phyloP scores from a whole-genome alignment of 352 stramenopile genomes.

The Lagenidium giganteum region DNA sequence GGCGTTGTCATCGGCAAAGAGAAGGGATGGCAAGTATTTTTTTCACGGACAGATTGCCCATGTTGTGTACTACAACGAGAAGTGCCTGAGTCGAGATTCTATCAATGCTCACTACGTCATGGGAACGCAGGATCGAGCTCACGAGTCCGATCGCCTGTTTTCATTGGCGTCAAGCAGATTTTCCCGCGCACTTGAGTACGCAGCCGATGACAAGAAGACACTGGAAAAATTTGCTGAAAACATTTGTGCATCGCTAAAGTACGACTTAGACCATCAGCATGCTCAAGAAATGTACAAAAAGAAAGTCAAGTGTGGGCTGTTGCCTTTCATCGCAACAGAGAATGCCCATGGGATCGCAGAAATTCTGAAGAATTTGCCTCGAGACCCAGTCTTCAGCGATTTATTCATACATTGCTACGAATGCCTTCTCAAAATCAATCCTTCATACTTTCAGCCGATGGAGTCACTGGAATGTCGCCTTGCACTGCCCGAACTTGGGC shows the following conservation, averaged over 20 bases:
- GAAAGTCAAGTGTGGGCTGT: constrained; percentile 60
- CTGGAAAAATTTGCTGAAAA: constrained; percentile 76
- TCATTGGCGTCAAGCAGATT: constrained; percentile 66
- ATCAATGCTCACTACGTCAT: constrained; percentile 76
- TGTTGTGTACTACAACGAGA: constrained; percentile 78
- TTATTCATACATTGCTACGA: constrained; percentile 73
- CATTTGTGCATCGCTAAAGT: constrained; percentile 75
- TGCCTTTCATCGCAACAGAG: constrained; percentile 50
- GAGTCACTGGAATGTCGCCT: constrained; percentile 46
- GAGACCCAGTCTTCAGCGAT: constrained; percentile 67
- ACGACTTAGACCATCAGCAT: constrained; percentile 70
- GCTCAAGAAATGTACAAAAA: constrained; percentile 74
- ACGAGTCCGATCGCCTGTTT: constrained; percentile 77
- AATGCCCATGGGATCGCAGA: constrained; percentile 73
- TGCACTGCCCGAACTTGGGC: constrained; percentile 35
- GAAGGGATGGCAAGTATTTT: constrained; percentile 76
- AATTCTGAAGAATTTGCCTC: constrained; percentile 75
- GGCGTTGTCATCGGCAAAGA: constrained; percentile 49
- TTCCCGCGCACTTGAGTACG: constrained; percentile 45
- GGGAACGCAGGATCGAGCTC: constrained; percentile 47
- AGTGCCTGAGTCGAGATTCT: constrained; percentile 49
- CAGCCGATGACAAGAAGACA: constrained; percentile 53
- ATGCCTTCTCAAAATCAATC: constrained; percentile 37
- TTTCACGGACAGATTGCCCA: constrained; percentile 82
- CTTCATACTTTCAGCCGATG: constrained; percentile 51